phyloP scores from a whole-genome alignment of 2,329 filamentous ascomycete species.

The Clonostachys rosea region DNA sequence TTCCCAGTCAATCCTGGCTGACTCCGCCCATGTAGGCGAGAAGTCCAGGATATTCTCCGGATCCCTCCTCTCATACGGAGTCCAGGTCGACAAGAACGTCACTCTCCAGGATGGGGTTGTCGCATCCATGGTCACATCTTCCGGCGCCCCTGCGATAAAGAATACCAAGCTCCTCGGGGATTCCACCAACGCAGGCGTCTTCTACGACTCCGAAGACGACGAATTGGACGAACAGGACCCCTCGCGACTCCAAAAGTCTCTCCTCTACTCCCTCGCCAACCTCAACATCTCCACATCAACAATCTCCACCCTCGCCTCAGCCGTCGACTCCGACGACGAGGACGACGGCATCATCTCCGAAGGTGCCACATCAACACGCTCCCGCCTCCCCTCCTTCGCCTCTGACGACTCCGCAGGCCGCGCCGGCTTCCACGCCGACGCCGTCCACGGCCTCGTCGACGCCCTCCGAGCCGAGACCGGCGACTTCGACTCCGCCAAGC shows the following conservation, averaged over 20 bases:
- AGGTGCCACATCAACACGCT: constrained; percentile 44
- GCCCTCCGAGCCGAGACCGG: constrained; percentile 70
- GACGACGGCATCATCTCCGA: constrained; percentile 54
- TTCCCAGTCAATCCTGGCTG: constrained; percentile 70
- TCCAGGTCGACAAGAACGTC: constrained; percentile 61
- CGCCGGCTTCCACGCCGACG: constrained; percentile 76
- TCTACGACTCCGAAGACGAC: constrained; percentile 39
- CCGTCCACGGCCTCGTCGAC: constrained; percentile 81
- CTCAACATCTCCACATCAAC: constrained; percentile 50
- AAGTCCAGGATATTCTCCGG: constrained; percentile 66
- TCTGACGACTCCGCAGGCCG: constrained; percentile 61
- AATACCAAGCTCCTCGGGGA: constrained; percentile 43
- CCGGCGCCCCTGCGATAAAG: constrained; percentile 25
- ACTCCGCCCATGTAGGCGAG: constrained; percentile 66
- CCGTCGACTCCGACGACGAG: constrained; percentile 61
- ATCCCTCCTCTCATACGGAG: constrained; percentile 74
- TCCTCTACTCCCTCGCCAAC: constrained; percentile 48
- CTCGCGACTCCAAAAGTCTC: constrained; percentile 45
- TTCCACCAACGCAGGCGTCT: constrained; percentile 44
- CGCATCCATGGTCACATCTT: constrained; percentile 25
- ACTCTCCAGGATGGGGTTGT: constrained; percentile 29
- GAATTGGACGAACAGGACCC: constrained; percentile 46
- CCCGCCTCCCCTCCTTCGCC: constrained; percentile 66
- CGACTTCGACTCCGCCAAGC: constrained; percentile 76
- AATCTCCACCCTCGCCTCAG: constrained; percentile 58